Evolutionary conservation across 176 grass and related monocot species (phyloP).

Genomic region (Avena eriantha): DNA sequence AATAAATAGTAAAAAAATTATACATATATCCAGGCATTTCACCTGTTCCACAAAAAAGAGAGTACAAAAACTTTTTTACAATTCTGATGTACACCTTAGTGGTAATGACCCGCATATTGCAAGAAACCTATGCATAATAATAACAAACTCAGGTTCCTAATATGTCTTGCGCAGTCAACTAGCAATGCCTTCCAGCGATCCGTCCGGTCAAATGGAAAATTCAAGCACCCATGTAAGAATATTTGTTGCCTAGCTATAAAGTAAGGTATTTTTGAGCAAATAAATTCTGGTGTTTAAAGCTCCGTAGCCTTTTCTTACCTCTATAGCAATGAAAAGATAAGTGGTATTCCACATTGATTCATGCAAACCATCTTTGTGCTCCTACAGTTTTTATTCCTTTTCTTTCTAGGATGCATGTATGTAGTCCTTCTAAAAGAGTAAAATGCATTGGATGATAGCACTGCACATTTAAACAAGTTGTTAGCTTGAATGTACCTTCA

Average conservation of each 20-base stretch:
- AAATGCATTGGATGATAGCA: background rate
- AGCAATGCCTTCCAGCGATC: background rate
- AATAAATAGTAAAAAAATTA: background rate
- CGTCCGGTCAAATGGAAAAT: background rate
- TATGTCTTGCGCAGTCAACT: background rate
- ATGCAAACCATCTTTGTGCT: background rate
- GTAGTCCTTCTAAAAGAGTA: conserved; percentile 4
- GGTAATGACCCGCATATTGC: background rate
- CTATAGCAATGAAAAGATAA: conserved; percentile 2
- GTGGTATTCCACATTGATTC: conserved; percentile 1
- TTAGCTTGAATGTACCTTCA: conserved; percentile 59
- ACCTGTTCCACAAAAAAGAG: background rate
- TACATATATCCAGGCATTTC: conserved; percentile 3
- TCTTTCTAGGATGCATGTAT: conserved; percentile 2
- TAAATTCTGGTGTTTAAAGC: background rate
- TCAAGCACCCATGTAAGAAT: background rate
- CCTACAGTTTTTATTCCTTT: background rate
- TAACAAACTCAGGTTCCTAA: background rate
- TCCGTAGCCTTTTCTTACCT: background rate
- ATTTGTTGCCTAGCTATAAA: conserved; percentile 14
- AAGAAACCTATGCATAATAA: conserved; percentile 15
- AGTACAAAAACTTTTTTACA: background rate
- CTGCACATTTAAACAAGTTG: background rate
- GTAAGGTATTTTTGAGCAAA: background rate
- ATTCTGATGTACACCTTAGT: background rate